Base-by-base conservation (phyloP, 331 rosid genomes). In the Dryas integrifolia region DNA sequence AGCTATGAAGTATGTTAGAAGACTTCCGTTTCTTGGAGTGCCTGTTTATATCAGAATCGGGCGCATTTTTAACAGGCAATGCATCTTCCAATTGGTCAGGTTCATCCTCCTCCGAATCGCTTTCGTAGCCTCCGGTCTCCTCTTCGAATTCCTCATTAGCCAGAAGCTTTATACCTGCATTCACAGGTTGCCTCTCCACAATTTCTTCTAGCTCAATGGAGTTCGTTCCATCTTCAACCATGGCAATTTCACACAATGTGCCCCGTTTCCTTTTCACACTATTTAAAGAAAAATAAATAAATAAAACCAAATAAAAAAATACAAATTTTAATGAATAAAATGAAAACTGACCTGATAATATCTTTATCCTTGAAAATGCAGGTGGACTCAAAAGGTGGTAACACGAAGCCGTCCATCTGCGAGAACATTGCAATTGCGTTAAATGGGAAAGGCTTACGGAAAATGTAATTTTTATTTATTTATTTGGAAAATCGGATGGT, bases 351-450 rank as follows among this genome's bases (percentile, higher is more conserved):
- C 98, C 94, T 67, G 69, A 95, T 65, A 66, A 92, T 79, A 76
- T 92, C 99, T 73, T 79, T 85, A 21, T 95, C 98, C 90, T 82
- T 92, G 81, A 95, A 85, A 81, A 95, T 86, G 78, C 83, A 72
- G 47, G 91, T 85, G 1, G 98, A 92, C 72, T 92, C 99, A 51
- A 92, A 95, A 13, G 93, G 89, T 3, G 99, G 99, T 39, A 95
- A 85, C 72, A 84, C 97, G 81, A 95, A 95, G 49, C 80, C 96
- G 83, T 95, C 98, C 97, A 95, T 92, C 99, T 92, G 86, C 84
- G 64, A 75, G 53, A 77, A 72, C 43, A 21, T 6, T 9, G 21
- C 4, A 44, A 41, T 38, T 10, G 21, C 15, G 8, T 46, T 58
- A 1, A 18, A 21, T 21, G 24, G 24, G 24, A 21, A 21, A 21